phyloP scores from a whole-genome alignment of 2,329 filamentous ascomycete genomes.

The Microdochium bolleyi region DNA sequence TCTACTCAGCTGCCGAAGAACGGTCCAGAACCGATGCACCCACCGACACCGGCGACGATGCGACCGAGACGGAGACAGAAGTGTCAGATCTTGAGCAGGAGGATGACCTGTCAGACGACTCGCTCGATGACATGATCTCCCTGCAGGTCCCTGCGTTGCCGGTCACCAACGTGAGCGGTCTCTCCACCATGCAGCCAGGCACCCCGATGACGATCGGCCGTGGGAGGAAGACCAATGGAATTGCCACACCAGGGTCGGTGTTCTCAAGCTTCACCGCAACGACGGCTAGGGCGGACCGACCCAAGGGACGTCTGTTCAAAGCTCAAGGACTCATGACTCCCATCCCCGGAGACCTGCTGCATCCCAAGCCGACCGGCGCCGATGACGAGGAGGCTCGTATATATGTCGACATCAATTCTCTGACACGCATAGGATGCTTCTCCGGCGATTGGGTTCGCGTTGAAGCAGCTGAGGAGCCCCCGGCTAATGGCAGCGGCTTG shows the following conservation, averaged over 20 bases:
- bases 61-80: conserved; percentile 57
- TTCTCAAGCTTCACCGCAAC: conserved; percentile 83
- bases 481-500: conserved; percentile 54
- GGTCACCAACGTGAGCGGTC: conserved; percentile 67
- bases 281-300: conserved; percentile 66
- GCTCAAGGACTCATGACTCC: conserved; percentile 65
- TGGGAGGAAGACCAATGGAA: conserved; percentile 59
- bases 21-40: conserved; percentile 50
- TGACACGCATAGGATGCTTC: conserved; percentile 90
- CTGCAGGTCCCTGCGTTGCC: conserved; percentile 72
- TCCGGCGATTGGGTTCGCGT: conserved; percentile 94
- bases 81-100: conserved; percentile 58
- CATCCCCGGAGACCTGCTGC: conserved; percentile 70
- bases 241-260: conserved; percentile 77
- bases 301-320: conserved; percentile 74
- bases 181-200: conserved; percentile 72
- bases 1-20: conserved; percentile 88
- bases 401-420: conserved; percentile 79
- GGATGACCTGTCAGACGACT: conserved; percentile 78
- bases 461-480: conserved; percentile 69
- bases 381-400: conserved; percentile 87
- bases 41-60: conserved; percentile 49
- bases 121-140: conserved; percentile 88
- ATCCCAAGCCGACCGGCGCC: conserved; percentile 67
- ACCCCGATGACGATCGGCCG: conserved; percentile 70